A percentile compares a stretch with the other conserved stretches of the same genome.
Evolutionary conservation across 164 flowering plant genomes (phyloP).

Genomic region (Protea cynaroides): DNA sequence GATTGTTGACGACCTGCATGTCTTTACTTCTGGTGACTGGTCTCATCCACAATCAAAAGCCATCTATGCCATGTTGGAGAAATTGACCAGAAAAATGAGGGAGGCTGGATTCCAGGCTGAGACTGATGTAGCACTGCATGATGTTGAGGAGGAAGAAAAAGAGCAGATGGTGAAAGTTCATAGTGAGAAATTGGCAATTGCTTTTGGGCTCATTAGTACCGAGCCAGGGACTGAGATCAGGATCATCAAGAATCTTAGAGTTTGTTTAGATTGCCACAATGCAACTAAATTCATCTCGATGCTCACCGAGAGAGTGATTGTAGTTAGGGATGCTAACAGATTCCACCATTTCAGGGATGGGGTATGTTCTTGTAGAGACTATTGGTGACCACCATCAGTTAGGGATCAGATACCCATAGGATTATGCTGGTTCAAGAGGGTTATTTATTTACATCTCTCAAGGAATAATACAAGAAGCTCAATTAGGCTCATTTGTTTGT

Average conservation of each 20-base stretch:
- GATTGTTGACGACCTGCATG: constrained; percentile 48
- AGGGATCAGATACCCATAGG: neutral
- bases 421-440: no score
- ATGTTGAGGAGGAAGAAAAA: constrained; percentile 96
- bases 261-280: constrained; percentile 88
- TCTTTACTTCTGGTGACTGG: constrained; percentile 63
- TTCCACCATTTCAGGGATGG: constrained; percentile 93
- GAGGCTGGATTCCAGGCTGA: constrained; percentile 75
- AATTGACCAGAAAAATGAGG: constrained; percentile 60
- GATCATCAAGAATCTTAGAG: constrained; percentile 87
- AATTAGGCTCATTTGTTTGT: no score
- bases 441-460: no score
- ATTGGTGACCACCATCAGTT: constrained; percentile 49
- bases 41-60: constrained; percentile 54
- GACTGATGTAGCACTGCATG: constrained; percentile 70
- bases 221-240: constrained; percentile 80
- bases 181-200: constrained; percentile 94
- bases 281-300: constrained; percentile 87
- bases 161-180: constrained; percentile 80
- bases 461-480: no score
- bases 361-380: constrained; percentile 84
- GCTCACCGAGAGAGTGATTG: constrained; percentile 62
- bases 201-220: constrained; percentile 69
- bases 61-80: constrained; percentile 68
- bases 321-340: constrained; percentile 89